A percentile compares a stretch with the other conserved stretches of the same genome.
Conservation (phyloP, 257 asterid species). For the Scutellaria galericulata region DNA sequence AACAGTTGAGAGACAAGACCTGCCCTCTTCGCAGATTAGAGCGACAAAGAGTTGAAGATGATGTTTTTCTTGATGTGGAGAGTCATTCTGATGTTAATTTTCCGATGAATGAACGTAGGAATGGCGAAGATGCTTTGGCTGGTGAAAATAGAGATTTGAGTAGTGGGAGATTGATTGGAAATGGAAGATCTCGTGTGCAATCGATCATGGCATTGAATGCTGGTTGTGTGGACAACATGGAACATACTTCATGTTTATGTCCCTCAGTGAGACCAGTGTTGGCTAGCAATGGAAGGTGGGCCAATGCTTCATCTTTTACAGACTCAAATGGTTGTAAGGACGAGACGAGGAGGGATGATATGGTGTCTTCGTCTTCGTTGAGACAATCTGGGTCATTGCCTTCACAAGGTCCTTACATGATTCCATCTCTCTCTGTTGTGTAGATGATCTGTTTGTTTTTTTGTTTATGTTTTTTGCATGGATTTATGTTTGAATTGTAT, state of each 20-base stretch:
- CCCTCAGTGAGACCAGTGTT: conserved; percentile 43
- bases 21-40: conserved; percentile 63
- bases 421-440: not conserved
- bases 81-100: conserved; percentile 20
- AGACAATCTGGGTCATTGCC: conserved; percentile 20
- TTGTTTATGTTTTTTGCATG: not conserved
- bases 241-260: conserved; percentile 34
- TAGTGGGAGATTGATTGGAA: conserved; percentile 36
- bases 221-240: conserved; percentile 40
- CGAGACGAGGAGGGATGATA: conserved; percentile 3
- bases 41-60: conserved; percentile 35
- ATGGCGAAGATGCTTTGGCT: not conserved
- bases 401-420: conserved; percentile 44
- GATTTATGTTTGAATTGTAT: not conserved
- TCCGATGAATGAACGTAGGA: conserved; percentile 20
- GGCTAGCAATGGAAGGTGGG: conserved; percentile 42
- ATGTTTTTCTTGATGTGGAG: conserved; percentile 22
- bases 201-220: conserved; percentile 35
- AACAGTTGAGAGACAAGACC: conserved; percentile 62
- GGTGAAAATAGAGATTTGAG: conserved; percentile 28
- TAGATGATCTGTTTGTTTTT: not conserved
- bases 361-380: conserved; percentile 23
- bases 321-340: conserved; percentile 32
- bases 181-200: conserved; percentile 26
- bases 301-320: conserved; percentile 24